phyloP scores from a whole-genome alignment of 1,284 basidiomycete species.

The Tilletiaria anomala region DNA sequence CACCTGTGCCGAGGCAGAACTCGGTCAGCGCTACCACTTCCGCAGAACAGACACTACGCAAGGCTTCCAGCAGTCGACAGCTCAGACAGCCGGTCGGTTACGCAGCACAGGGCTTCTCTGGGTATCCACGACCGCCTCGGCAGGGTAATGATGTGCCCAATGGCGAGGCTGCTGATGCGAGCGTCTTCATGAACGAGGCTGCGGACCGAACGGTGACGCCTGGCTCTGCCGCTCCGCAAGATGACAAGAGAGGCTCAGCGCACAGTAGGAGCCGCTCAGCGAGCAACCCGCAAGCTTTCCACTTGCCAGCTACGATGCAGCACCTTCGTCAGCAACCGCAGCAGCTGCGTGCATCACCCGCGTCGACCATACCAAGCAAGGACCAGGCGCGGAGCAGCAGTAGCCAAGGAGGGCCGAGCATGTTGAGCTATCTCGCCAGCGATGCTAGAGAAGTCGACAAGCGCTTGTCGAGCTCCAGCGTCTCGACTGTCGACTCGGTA shows the following conservation, averaged over 20 bases:
- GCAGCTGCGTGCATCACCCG: no score
- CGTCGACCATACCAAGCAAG: no score
- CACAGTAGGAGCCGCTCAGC: conserved; percentile 21
- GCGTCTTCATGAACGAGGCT: conserved; percentile 1
- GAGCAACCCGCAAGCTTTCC: conserved; percentile 23
- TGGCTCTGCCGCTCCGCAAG: no score
- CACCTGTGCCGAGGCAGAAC: no score
- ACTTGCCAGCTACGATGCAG: no score
- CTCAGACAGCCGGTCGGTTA: conserved; percentile 11
- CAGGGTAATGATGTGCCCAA: neutral
- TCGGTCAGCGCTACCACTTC: neutral
- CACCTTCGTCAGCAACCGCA: no score
- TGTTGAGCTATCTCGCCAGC: neutral
- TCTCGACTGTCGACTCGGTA: conserved; percentile 18
- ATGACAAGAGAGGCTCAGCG: no score
- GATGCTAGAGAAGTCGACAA: conserved; percentile 7
- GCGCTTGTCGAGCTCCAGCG: conserved; percentile 14
- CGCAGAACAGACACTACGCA: conserved; percentile 21
- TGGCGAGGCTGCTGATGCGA: neutral
- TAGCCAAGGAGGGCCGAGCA: no score
- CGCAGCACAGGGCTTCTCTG: neutral
- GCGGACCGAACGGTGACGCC: no score
- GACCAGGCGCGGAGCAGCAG: no score
- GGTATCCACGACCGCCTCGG: neutral
- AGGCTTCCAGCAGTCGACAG: conserved; percentile 21